Conservation (phyloP, 1,284 basidiomycete genomes). For the Ustanciosporium gigantosporum region DNA sequence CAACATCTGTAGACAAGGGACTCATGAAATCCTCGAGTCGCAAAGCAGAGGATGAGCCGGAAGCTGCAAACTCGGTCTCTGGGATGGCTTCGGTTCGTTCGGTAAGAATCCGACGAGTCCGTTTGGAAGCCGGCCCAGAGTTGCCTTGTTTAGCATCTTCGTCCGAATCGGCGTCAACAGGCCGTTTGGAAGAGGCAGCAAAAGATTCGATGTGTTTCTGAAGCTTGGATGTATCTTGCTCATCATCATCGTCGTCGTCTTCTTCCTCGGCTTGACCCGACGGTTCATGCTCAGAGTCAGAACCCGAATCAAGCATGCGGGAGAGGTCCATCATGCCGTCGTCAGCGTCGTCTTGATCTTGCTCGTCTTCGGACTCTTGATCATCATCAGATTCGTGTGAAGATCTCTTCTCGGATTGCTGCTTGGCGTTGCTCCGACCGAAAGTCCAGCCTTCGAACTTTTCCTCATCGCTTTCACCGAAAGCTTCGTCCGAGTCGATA, state of each 20-base stretch:
- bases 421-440: slow-evolving; percentile 6
- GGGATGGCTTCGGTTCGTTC: slow-evolving; percentile 75
- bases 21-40: slow-evolving; percentile 74
- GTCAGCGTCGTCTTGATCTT: slow-evolving; percentile 32
- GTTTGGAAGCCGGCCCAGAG: slow-evolving; percentile 23
- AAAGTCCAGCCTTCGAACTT: slow-evolving; percentile 43
- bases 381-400: slow-evolving; percentile 3
- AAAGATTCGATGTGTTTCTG: slow-evolving; percentile 28
- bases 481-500: slow-evolving; percentile 59
- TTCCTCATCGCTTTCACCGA: slow-evolving; percentile 57
- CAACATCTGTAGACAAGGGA: slow-evolving; percentile 64
- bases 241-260: slow-evolving; percentile 21
- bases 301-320: slow-evolving; percentile 50
- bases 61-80: slow-evolving; percentile 66
- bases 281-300: slow-evolving; percentile 17
- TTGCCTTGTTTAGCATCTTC: slow-evolving; percentile 25
- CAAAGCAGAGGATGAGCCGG: slow-evolving; percentile 20
- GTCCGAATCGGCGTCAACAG: slow-evolving; percentile 3
- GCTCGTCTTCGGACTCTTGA: slow-evolving; percentile 17
- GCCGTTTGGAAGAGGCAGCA: slow-evolving; percentile 24
- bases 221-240: slow-evolving; percentile 25
- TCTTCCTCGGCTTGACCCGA: slow-evolving; percentile 1
- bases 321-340: slow-evolving; percentile 53
- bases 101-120: slow-evolving; percentile 70
- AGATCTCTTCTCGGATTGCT: slow-evolving; percentile 1